Evolutionary conservation across 192 early-diverging fungal species (phyloP).

Genomic region (Coemansia sp.): DNA sequence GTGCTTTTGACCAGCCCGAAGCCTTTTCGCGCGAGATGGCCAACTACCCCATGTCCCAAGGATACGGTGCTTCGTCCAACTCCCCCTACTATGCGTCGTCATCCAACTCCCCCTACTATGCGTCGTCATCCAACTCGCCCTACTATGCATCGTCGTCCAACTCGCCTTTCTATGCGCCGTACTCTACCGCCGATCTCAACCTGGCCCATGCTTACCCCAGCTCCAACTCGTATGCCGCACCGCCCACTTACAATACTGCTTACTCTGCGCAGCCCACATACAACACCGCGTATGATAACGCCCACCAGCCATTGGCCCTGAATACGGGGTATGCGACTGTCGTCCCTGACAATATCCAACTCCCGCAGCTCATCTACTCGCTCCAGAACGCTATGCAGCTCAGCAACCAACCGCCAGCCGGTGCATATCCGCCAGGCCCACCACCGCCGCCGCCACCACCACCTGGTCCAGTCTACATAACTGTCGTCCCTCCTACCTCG

Average conservation of each 20-base stretch:
- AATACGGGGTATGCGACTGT: slow-evolving; percentile 24
- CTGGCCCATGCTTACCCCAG: neutral
- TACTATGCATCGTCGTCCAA: neutral
- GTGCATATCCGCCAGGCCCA: neutral
- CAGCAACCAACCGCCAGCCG: neutral
- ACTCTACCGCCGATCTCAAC: neutral
- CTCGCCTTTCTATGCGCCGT: neutral
- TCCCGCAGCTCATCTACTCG: slow-evolving; percentile 39
- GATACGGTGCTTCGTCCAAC: slow-evolving; percentile 11
- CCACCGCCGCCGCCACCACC: neutral
- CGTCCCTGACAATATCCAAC: slow-evolving; percentile 29
- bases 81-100: neutral
- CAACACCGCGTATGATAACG: neutral
- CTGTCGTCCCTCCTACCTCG: neutral
- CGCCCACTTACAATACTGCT: neutral
- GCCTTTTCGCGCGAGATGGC: slow-evolving; percentile 37
- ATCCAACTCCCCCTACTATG: neutral
- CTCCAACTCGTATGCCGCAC: neutral
- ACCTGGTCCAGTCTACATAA: slow-evolving; percentile 2
- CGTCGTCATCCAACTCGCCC: neutral
- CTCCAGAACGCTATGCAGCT: slow-evolving; percentile 26
- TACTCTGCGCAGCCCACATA: neutral
- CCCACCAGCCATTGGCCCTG: neutral
- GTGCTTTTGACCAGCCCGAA: slow-evolving; percentile 29
- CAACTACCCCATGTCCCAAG: slow-evolving; percentile 35